Evolutionary conservation across 805 yeast species (phyloP).

Genomic region (Wickerhamomyces chaumierensis): DNA sequence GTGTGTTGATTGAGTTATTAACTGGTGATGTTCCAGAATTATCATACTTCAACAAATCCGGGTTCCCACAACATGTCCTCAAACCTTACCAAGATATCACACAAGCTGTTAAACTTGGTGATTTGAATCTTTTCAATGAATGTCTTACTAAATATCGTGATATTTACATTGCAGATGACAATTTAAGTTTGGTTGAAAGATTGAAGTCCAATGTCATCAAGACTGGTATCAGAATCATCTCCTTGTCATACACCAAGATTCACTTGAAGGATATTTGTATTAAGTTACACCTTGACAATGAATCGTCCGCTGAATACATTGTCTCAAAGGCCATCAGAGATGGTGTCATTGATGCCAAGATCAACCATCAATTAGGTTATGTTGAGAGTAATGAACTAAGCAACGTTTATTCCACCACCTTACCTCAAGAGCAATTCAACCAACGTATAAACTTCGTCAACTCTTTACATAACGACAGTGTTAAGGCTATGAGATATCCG

Average conservation of each 20-base stretch:
- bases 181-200: slow-evolving; percentile 74
- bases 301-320: slow-evolving; percentile 92
- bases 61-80: slow-evolving; percentile 41
- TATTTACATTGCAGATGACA: slow-evolving; percentile 62
- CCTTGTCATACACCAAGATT: slow-evolving; percentile 81
- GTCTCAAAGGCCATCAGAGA: slow-evolving; percentile 95
- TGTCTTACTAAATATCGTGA: slow-evolving; percentile 54
- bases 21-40: slow-evolving; percentile 97
- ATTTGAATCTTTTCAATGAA: slow-evolving; percentile 67
- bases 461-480: slow-evolving; percentile 81
- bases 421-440: slow-evolving; percentile 81
- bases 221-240: slow-evolving; percentile 91
- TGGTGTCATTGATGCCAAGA: slow-evolving; percentile 91
- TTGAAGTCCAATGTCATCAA: slow-evolving; percentile 94
- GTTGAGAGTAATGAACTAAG: slow-evolving; percentile 83
- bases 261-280: slow-evolving; percentile 90
- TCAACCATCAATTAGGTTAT: slow-evolving; percentile 82
- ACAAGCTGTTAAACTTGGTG: slow-evolving; percentile 88
- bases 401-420: slow-evolving; percentile 78
- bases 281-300: slow-evolving; percentile 83
- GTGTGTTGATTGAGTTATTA: slow-evolving; percentile 77
- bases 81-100: slow-evolving; percentile 80
- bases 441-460: slow-evolving; percentile 91
- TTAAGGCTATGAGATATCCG: slow-evolving; percentile 92
- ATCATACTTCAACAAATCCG: slow-evolving; percentile 59